These are phyloP conservation scores for Micromonas commoda DNA, from an alignment of 139 green algal species.

Conservation along the genomic window DNA sequence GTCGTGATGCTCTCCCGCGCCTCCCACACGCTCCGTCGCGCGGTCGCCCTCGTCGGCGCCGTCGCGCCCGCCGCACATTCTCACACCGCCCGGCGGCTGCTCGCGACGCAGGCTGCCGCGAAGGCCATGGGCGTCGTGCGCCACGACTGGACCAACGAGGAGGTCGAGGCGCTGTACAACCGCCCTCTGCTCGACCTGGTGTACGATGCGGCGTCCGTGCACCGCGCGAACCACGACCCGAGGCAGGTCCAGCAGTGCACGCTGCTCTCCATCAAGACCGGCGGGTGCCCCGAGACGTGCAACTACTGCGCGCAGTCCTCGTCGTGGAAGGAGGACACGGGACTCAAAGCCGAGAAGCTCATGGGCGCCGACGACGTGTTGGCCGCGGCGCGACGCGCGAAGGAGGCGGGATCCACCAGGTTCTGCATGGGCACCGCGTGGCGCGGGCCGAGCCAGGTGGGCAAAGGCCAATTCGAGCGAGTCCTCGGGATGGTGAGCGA, in stretches of 20 bases:
- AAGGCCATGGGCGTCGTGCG: constrained; percentile 17
- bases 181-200: constrained; percentile 89
- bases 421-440: constrained; percentile 99
- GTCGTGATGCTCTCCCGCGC: no score
- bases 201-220: constrained; percentile 70
- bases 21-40: no score
- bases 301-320: constrained; percentile 83
- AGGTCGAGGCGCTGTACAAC: constrained; percentile 80
- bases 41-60: no score
- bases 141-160: constrained; percentile 56
- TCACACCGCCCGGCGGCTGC: no score
- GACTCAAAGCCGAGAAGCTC: constrained; percentile 85
- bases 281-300: constrained; percentile 95
- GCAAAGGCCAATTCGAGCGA: constrained; percentile 71
- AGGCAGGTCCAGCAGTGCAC: constrained; percentile 93
- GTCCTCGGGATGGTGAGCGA: constrained; percentile 84
- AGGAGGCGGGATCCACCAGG: constrained; percentile 84
- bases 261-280: constrained; percentile 96
- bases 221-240: constrained; percentile 85
- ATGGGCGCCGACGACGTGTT: constrained; percentile 87
- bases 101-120: no score
- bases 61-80: no score
- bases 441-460: constrained; percentile 82
- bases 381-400: constrained; percentile 61
- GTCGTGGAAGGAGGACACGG: constrained; percentile 71